Evolutionary conservation across 768 basidiomycete species (phyloP).

Genomic region (Suillus decipiens): DNA sequence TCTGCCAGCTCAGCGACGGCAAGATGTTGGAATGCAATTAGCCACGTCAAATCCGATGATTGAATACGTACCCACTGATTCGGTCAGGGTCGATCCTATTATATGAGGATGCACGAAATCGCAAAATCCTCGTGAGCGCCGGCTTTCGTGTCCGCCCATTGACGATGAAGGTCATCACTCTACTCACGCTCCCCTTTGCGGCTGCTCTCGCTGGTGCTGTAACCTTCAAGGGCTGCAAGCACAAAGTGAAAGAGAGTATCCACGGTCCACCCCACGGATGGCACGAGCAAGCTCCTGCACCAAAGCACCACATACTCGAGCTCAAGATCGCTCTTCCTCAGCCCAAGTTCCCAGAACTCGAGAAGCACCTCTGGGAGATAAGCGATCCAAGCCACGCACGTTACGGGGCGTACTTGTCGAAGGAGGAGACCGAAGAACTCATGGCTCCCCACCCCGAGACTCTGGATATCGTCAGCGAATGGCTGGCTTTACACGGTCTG

Average conservation of each 20-base stretch:
- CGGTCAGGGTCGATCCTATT: too few species aligned
- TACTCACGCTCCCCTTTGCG: slow-evolving; percentile 1
- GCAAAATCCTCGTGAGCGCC: neutral
- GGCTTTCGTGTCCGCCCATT: neutral
- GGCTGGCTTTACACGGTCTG: neutral
- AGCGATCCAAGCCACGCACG: neutral
- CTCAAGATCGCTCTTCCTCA: slow-evolving; percentile 33
- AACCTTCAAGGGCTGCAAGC: neutral
- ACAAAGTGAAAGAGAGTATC: neutral
- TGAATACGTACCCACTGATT: too few species aligned
- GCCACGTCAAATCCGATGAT: too few species aligned
- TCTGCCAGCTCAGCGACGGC: neutral
- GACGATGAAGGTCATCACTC: neutral
- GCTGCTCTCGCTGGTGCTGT: slow-evolving; percentile 16
- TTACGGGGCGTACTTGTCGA: neutral
- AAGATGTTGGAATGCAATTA: neutral
- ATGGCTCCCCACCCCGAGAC: neutral
- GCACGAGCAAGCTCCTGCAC: neutral
- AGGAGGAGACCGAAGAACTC: neutral
- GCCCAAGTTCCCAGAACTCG: neutral
- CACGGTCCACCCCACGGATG: neutral
- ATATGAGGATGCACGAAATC: neutral
- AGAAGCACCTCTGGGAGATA: neutral
- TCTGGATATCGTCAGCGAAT: neutral
- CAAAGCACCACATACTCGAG: neutral